These are phyloP conservation scores for Heliamphora exappendiculata DNA, from an alignment of 148 eudicot species.

Conservation along the genomic window DNA sequence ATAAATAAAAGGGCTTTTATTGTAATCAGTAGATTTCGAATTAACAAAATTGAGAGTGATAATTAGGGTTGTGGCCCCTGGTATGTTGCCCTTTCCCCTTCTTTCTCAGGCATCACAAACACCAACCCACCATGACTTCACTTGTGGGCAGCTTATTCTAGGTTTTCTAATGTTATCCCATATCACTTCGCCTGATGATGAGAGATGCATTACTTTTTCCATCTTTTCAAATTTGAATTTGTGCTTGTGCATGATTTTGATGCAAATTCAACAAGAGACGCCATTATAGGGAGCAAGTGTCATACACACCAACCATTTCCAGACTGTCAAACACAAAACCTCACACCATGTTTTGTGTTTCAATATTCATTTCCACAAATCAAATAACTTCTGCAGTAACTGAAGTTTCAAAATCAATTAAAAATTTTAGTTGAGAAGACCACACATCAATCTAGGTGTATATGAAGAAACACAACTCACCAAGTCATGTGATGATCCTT, in stretches of 20 bases:
- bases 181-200: too few relatives aligned
- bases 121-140: too few relatives aligned
- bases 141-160: too few relatives aligned
- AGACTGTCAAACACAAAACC: neutral
- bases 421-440: neutral
- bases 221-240: neutral
- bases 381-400: neutral
- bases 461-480: slow-evolving; percentile 35
- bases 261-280: too few relatives aligned
- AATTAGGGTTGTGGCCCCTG: too few relatives aligned
- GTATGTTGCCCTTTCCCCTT: too few relatives aligned
- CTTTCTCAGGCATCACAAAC: too few relatives aligned
- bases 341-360: neutral
- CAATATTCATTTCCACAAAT: neutral
- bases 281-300: neutral
- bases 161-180: neutral
- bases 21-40: too few relatives aligned
- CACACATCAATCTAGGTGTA: neutral
- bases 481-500: slow-evolving; percentile 83
- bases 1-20: too few relatives aligned
- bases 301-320: neutral
- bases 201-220: too few relatives aligned
- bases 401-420: neutral
- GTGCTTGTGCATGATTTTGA: neutral
- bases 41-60: too few relatives aligned